A percentile compares a stretch with the other conserved stretches of the same genome.
Evolutionary conservation across 176 grass and related monocot genomes (phyloP).

Genomic region (Musa itinerans): DNA sequence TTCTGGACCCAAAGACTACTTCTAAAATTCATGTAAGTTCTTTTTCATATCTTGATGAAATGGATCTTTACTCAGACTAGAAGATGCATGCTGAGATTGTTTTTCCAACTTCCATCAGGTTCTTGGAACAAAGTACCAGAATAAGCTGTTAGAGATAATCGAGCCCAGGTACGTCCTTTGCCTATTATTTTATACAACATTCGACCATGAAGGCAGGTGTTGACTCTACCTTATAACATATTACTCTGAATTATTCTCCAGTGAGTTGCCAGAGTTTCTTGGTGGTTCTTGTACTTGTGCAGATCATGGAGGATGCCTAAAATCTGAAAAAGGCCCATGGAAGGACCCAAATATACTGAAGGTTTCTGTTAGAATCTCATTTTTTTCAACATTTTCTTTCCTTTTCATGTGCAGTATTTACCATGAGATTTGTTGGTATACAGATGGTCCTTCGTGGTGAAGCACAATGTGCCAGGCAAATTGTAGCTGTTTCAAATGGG

Average conservation of each 20-base stretch:
- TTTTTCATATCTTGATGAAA: background rate
- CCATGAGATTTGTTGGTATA: conserved; percentile 10
- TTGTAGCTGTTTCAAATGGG: conserved; percentile 71
- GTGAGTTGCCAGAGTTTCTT: conserved; percentile 73
- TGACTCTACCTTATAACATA: background rate
- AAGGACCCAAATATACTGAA: conserved; percentile 81
- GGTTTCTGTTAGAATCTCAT: conserved; percentile 19
- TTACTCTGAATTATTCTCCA: conserved; percentile 4
- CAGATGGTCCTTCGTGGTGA: conserved; percentile 91
- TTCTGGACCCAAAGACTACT: conserved; percentile 93
- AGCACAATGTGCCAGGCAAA: conserved; percentile 71
- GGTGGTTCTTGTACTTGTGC: conserved; percentile 78
- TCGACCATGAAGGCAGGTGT: background rate
- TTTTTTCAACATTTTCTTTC: background rate
- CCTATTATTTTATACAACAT: conserved; percentile 13
- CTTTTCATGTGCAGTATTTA: background rate
- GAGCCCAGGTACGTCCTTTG: conserved; percentile 46
- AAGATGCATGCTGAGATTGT: background rate
- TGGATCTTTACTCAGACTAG: conserved; percentile 8
- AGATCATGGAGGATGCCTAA: conserved; percentile 83
- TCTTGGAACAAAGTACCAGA: conserved; percentile 87
- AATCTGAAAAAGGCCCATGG: conserved; percentile 89
- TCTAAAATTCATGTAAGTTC: conserved; percentile 92
- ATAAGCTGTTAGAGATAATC: conserved; percentile 82
- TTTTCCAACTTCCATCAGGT: conserved; percentile 46